Conservation (phyloP, 805 yeast species). For the Diddensiella santjacobensis region DNA sequence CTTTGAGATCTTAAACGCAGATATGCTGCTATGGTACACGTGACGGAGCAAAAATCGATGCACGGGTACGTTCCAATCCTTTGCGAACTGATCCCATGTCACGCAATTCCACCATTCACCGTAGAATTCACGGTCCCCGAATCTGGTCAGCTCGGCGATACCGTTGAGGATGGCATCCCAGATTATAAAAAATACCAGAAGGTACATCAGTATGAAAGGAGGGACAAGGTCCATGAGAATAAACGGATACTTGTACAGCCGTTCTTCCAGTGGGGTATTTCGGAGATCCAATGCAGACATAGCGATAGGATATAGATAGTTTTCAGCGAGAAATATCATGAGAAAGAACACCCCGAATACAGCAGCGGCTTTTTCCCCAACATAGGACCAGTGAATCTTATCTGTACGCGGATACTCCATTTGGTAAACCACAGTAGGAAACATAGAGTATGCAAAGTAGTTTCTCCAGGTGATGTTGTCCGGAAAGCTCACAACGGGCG, state of each 20-base stretch:
- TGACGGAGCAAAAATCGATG: conserved; percentile 86
- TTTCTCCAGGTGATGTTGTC: conserved; percentile 58
- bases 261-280: conserved; percentile 43
- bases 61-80: conserved; percentile 94
- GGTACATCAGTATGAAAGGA: conserved; percentile 69
- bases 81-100: conserved; percentile 88
- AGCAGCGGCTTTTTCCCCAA: conserved; percentile 66
- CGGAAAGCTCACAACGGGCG: conserved; percentile 57
- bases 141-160: conserved; percentile 81
- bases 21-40: conserved; percentile 86
- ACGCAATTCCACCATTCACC: conserved; percentile 98
- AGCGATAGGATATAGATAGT: conserved; percentile 69
- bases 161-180: conserved; percentile 94
- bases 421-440: conserved; percentile 73
- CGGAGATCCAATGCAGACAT: conserved; percentile 54
- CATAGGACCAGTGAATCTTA: conserved; percentile 63
- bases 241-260: conserved; percentile 49
- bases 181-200: conserved; percentile 79
- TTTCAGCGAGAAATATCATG: conserved; percentile 78
- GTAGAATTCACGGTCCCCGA: conserved; percentile 89
- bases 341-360: conserved; percentile 81
- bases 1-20: conserved; percentile 65
- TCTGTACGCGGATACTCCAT: conserved; percentile 76
- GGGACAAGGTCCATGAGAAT: conserved; percentile 72
- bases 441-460: conserved; percentile 78